Base-by-base conservation (phyloP, 202 grass and related monocot species). In the Zizania palustris region DNA sequence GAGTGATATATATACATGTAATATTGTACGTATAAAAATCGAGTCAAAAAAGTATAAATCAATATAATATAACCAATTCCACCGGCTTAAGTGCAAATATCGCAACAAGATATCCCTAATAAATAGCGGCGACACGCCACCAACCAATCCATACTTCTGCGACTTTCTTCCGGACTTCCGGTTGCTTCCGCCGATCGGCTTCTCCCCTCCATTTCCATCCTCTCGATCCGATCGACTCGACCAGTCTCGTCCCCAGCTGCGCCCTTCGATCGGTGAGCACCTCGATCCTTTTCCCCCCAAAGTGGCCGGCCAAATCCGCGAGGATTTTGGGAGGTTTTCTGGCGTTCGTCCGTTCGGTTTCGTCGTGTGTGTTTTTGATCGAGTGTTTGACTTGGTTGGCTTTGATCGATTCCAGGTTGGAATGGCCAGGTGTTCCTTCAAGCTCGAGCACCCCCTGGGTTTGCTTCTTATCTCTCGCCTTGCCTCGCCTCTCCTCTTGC, bases 391-490 rank as follows among this genome's bases (percentile, higher is more conserved):
- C 36, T 15, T 38, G 48, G 33, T 10, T 21, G 63, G 39, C 49
- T 63, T 45, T 68, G 3, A 46, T 81, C 6, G 8, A 63, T 71
- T 11, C 45, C 41, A 82, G 74, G 41, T 72, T 45, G 39, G 54
- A 37, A 97, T 97, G 95, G 91, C 95, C 15, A 97, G 78, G 85
- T 66, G 69, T 58, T 75, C 80, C 7, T 97, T 97, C 91, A 97
- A 92, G 80, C 75, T 85, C 6, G 91, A 92, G 65, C 91, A 94
- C 42, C 71, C 89, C 13, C 13, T 97, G 21, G 91, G 94, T 97
- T 90, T 82, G 69, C 59, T n/a, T 66, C 43, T 33, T 44, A 13
- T 54, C 28, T 37, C 22, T 57, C 74, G 6, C 5, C 39, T n/a
- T n/a, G n/a, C n/a, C n/a, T n/a, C n/a, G n/a, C n/a, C n/a, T n/a